Evolutionary conservation across 495 filamentous ascomycete genomes (phyloP).

Genomic region (Lasiosphaeriaceae sp.): DNA sequence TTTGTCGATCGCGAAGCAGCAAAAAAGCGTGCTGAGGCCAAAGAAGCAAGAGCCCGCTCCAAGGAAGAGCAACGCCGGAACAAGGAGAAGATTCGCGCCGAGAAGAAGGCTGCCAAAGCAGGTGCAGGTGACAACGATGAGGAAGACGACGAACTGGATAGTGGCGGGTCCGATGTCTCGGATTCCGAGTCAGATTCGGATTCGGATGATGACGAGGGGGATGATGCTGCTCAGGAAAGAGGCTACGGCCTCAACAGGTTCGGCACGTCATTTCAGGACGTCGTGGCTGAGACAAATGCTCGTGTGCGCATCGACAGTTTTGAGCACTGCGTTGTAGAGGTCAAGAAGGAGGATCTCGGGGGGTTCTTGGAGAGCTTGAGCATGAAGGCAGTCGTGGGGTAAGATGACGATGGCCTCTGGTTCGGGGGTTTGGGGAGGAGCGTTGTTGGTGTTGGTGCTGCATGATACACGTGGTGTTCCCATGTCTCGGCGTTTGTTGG

Average conservation of each 20-base stretch:
- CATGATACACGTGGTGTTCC: neutral
- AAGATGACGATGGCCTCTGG: slow-evolving; percentile 11
- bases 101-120: slow-evolving; percentile 50
- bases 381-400: slow-evolving; percentile 88
- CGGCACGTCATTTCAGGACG: slow-evolving; percentile 92
- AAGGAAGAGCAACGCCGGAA: slow-evolving; percentile 56
- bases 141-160: slow-evolving; percentile 25
- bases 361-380: slow-evolving; percentile 90
- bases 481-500: neutral
- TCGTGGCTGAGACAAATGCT: slow-evolving; percentile 85
- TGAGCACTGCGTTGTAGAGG: slow-evolving; percentile 95
- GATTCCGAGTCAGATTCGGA: slow-evolving; percentile 43
- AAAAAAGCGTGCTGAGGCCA: slow-evolving; percentile 55
- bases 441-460: neutral
- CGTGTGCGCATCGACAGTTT: slow-evolving; percentile 92
- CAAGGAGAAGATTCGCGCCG: slow-evolving; percentile 58
- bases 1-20: slow-evolving; percentile 59
- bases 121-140: slow-evolving; percentile 47
- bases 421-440: neutral
- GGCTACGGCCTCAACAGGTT: slow-evolving; percentile 80
- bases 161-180: slow-evolving; percentile 11
- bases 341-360: slow-evolving; percentile 88
- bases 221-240: slow-evolving; percentile 49
- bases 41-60: slow-evolving; percentile 57
- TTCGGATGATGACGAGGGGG: slow-evolving; percentile 48